These are phyloP conservation scores for Davidsoniella neocaledoniae DNA, from an alignment of 2,329 filamentous ascomycete species.

Conservation along the genomic window DNA sequence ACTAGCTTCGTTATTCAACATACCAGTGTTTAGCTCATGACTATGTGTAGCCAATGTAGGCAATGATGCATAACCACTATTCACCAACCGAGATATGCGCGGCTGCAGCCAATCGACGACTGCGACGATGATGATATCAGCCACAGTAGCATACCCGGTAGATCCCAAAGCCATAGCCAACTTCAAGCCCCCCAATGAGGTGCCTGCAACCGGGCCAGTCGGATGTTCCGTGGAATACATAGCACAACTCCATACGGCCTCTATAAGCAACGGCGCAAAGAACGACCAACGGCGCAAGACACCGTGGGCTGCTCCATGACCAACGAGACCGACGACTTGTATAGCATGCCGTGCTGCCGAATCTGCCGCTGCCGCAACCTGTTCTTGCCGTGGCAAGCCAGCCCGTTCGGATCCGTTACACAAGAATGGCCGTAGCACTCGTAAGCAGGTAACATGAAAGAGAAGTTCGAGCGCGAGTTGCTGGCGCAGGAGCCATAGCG, in stretches of 20 bases:
- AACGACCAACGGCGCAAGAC: not conserved
- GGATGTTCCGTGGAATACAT: not conserved
- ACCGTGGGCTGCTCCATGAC: not conserved
- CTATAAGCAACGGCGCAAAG: not conserved
- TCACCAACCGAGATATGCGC: too few species aligned
- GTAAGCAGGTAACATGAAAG: conserved; percentile 1
- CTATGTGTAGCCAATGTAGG: too few species aligned
- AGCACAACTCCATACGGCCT: not conserved
- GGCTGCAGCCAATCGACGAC: not conserved
- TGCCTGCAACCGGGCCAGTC: not conserved
- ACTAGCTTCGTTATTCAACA: too few species aligned
- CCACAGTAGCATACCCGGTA: too few species aligned
- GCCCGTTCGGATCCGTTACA: not conserved
- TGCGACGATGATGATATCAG: too few species aligned
- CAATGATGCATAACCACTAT: too few species aligned
- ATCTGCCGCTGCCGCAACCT: not conserved
- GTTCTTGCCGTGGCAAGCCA: not conserved
- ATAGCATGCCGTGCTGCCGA: not conserved
- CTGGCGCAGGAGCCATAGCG: conserved; percentile 4
- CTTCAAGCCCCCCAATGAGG: too few species aligned
- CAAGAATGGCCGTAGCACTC: conserved; percentile 4
- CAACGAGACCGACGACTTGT: not conserved
- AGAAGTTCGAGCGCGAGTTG: conserved; percentile 5
- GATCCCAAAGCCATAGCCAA: too few species aligned
- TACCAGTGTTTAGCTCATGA: too few species aligned